Evolutionary conservation across 305 asterid genomes (phyloP), one percentile per base, ranked within the genome.

Genomic region (Fraxinus baroniana): DNA sequence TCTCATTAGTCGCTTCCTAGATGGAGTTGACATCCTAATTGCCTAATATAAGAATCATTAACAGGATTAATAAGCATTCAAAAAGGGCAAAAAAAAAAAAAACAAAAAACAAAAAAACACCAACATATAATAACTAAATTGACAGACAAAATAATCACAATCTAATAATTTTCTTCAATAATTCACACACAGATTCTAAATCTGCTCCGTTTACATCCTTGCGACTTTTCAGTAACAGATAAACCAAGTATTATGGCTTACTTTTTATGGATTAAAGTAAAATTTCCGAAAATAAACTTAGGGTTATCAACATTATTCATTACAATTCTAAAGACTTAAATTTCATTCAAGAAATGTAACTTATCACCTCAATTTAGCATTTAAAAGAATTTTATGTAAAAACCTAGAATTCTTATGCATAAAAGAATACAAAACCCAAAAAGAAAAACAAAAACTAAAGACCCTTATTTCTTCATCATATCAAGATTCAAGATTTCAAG

Each of bases 1-100:
- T 90, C 97, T 90, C 97, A 93, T 91, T 86, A 93, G 86, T 84
- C 97, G 85, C 90, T 93, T 93, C 88, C 97, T 88, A 79, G 97
- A 86, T 6, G 97, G 88, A 79, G 97, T 93, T 9, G 97, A 93
- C 97, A 93, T 93, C 85, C 78, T 81, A 81, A 84, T 74, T 82
- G 77, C 88, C 94, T 90, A 78, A 28, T 79, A 83, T 66, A 44
- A 39, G 60, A 60, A 24, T 17, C 30, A 7, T 80, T 39, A 80
- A 39, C 12, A 39, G 46, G 2, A 39, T 8, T 39, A 39, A 39
- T 39, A 8, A 39, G 46, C 46, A 8, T 39, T 39, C 46, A 39
- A 39, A 39, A 8, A 39, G 46, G 46, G 2, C 0, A 36, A 7
- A 6, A 6, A 37, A 37, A 5, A 0, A 26, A 26, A 26, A 26